Percentiles rank a stretch among this genome's conserved stretches.
phyloP scores from a whole-genome alignment of 2,329 filamentous ascomycete genomes.

The Xylogone sp. region DNA sequence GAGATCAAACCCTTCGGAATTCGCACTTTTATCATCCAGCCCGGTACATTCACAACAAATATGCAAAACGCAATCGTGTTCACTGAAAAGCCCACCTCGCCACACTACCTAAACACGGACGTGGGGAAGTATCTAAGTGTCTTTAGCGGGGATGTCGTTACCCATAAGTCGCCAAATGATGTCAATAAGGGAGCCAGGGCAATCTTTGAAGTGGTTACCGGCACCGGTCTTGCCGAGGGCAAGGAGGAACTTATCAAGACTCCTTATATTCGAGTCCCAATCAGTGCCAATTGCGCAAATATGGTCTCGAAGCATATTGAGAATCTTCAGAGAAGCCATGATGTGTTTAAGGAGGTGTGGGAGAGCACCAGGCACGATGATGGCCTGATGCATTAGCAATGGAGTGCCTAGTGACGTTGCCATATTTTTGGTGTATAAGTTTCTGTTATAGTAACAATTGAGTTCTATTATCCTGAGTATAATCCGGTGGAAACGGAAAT shows the following conservation, averaged over 20 bases:
- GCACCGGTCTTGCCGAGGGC: constrained; percentile 33
- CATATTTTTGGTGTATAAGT: no score
- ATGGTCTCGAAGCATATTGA: constrained; percentile 1
- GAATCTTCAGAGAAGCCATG: neutral
- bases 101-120: constrained; percentile 35
- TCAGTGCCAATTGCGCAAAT: neutral
- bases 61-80: constrained; percentile 28
- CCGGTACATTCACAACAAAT: constrained; percentile 38
- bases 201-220: constrained; percentile 39
- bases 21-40: constrained; percentile 32
- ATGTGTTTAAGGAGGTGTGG: constrained; percentile 9
- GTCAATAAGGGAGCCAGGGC: constrained; percentile 38
- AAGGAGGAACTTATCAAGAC: constrained; percentile 17
- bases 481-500: no score
- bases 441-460: no score
- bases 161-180: constrained; percentile 34
- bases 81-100: constrained; percentile 26
- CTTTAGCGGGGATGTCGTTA: constrained; percentile 19
- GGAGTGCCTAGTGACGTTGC: no score
- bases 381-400: no score
- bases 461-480: no score
- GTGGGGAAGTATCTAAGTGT: constrained; percentile 26
- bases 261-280: neutral
- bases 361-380: no score
- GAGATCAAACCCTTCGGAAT: constrained; percentile 32